Evolutionary conservation across 2,329 filamentous ascomycete genomes (phyloP).

Genomic region (Nectriaceae sp.): DNA sequence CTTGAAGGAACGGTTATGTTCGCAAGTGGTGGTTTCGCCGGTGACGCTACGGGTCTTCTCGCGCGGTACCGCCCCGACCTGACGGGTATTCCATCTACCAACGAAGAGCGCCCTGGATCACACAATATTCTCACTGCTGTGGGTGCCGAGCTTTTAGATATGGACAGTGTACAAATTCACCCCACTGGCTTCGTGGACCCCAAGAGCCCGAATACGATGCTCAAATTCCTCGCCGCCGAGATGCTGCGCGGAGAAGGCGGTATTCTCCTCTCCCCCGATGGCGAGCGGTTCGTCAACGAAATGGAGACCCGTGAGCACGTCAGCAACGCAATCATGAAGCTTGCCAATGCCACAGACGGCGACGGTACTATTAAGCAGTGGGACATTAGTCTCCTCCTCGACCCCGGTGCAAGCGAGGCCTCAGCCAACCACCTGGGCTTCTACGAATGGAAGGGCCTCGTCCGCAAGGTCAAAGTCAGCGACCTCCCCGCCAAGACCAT

Average conservation of each 20-base stretch:
- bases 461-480: conserved; percentile 55
- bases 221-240: conserved; percentile 67
- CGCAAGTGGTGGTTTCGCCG: conserved; percentile 62
- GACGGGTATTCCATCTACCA: conserved; percentile 61
- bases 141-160: conserved; percentile 48
- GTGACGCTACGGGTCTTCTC: conserved; percentile 59
- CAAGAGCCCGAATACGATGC: conserved; percentile 40
- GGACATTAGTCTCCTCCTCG: conserved; percentile 59
- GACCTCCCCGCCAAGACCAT: conserved; percentile 47
- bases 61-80: conserved; percentile 60
- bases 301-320: conserved; percentile 60
- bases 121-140: conserved; percentile 45
- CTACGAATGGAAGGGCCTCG: conserved; percentile 63
- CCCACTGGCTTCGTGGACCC: conserved; percentile 66
- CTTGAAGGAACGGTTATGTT: conserved; percentile 56
- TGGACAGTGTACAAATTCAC: conserved; percentile 63
- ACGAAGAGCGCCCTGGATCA: conserved; percentile 58
- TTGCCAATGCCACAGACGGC: conserved; percentile 30
- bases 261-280: conserved; percentile 49
- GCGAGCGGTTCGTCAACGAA: conserved; percentile 63
- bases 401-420: conserved; percentile 56
- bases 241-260: conserved; percentile 64
- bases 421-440: conserved; percentile 60
- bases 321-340: conserved; percentile 52
- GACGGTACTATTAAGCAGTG: conserved; percentile 49